Base-by-base conservation (phyloP, 495 filamentous ascomycete species). In the Aspergillus mulundensis region DNA sequence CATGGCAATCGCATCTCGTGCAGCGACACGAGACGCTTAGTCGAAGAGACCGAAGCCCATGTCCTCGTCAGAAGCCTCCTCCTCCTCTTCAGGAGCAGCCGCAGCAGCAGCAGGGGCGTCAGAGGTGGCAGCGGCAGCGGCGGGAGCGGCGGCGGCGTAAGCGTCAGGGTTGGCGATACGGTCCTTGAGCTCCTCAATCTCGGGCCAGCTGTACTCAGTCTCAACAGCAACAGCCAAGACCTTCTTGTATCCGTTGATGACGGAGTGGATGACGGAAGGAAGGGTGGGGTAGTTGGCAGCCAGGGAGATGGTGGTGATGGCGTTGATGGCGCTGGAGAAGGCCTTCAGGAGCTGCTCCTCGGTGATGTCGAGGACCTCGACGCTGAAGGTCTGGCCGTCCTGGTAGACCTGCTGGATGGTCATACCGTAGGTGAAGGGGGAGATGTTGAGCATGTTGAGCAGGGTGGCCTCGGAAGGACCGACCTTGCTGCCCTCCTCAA, bases 371-470 rank as follows among this genome's bases (percentile, higher is more conserved):
- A 99, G 82, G 60, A 99, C 89, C 49, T 68, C 73, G 39, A 90
- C 75, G 59, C 81, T 71, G 83, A 99, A 99, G 65, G 82, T 84
- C 82, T 97, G 93, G 62, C 94, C 94, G 62, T 90, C 76, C 76
- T 97, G 90, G 82, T 99, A 99, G 68, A 99, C 87, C 81, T 97
- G 95, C 39, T 81, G 23, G 65, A 99, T 87, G 72, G 86, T 86
- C 90, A 99, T 95, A 79, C 94, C 94, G 78, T 99, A 99, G 70
- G 95, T 99, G 87, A 97, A 98, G 76, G 95, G 94, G 60, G 92
- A 97, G 81, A 99, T 99, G 86, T 97, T 97, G 69, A 99, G 80
- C 91, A 99, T 87, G 88, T 97, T 99, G 59, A 99, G 86, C 58
- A 99, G 84, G 65, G 92, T 93, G 64, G 94, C 93, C 83, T 99